Percentiles rank a stretch among this genome's conserved stretches.
phyloP scores from a whole-genome alignment of 805 yeast species.

The Starmerella powellii region DNA sequence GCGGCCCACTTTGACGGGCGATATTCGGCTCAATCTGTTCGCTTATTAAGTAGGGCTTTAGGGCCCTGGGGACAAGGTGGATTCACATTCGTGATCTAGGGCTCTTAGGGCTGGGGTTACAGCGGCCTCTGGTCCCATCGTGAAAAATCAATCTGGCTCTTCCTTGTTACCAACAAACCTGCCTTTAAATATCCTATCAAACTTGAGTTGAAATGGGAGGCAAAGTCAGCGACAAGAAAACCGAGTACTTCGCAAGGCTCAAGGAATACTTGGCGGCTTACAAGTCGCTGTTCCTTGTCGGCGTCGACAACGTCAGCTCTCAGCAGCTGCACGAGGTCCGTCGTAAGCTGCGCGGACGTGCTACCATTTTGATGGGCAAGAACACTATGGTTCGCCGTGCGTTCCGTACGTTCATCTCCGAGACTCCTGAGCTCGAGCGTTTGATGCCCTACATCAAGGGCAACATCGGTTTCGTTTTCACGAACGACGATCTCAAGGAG shows the following conservation, averaged over 20 bases:
- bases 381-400: conserved; percentile 99
- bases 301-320: conserved; percentile 99
- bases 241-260: conserved; percentile 87
- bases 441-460: conserved; percentile 91
- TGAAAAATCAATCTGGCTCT: conserved; percentile 2
- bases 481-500: conserved; percentile 85
- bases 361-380: conserved; percentile 98
- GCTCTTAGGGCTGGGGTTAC: not conserved
- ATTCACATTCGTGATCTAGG: no score
- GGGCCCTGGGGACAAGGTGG: no score
- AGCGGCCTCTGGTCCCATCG: not conserved
- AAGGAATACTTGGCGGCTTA: conserved; percentile 90
- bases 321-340: conserved; percentile 99
- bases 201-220: conserved; percentile 92
- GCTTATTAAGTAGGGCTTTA: no score
- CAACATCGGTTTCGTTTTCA: conserved; percentile 99
- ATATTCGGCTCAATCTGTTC: no score
- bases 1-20: no score
- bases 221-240: conserved; percentile 81
- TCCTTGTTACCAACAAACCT: not conserved
- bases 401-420: conserved; percentile 85
- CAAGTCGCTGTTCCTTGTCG: conserved; percentile 97
- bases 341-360: conserved; percentile 89
- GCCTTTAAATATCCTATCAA: conserved; percentile 31
- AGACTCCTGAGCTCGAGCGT: conserved; percentile 92